Evolutionary conservation across 1,284 basidiomycete genomes (phyloP), one percentile per base, ranked within the genome.

Genomic region (Wallemia hederae): DNA sequence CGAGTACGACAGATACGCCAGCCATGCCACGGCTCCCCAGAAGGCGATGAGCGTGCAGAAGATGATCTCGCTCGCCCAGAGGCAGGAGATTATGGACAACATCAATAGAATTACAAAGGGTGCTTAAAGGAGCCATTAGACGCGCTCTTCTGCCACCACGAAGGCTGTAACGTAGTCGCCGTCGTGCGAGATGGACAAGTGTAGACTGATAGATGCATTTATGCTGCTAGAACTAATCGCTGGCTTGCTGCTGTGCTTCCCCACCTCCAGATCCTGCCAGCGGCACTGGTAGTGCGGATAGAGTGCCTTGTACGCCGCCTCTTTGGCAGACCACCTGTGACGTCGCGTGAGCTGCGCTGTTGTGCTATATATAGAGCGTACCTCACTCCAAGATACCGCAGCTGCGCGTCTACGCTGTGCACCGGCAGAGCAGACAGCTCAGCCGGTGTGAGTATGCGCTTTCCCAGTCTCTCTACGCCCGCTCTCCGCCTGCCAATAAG

Each of bases 241-340:
- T 9, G 62, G 62, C 27, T 63, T 63, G 24, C 39, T 60, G 34
- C 59, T 60, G 22, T 17, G 26, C 26, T 61, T 64, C n/a, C 31
- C 15, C 1, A 67, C 39, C 27, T 59, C 58, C 55, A 67, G 56
- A 19, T 67, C 62, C 29, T 67, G 65, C 67, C 67, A 69, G 1
- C 60, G 61, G 1, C 62, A 57, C 0, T 24, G 39, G 25, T 58
- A 22, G 2, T 31, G 7, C 0, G 67, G 65, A 61, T 65, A 66
- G 5, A 68, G 59, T 0, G 68, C 67, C 49, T 69, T 69, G 62
- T 66, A 69, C 1, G 66, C 66, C 0, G 68, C 68, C 63, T 69
- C 68, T 60, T 69, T 69, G 5, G 67, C 67, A 11, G 68, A 62
- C 67, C 68, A 69, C 26, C 68, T 69, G 55, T 11, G 39, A 29